Evolutionary conservation across 148 eudicot genomes (phyloP).

Genomic region (Drosera capensis): DNA sequence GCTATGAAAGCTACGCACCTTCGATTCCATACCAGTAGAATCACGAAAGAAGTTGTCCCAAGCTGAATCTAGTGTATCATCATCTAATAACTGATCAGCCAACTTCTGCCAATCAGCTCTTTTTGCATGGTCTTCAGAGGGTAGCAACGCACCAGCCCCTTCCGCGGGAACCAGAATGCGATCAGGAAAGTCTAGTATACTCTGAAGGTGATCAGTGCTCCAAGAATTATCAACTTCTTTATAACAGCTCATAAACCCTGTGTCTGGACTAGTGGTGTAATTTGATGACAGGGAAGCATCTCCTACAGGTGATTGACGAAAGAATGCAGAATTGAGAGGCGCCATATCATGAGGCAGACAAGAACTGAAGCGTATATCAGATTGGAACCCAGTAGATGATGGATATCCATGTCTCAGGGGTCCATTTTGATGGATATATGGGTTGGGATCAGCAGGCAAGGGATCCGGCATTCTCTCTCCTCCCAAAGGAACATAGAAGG

Average conservation of each 20-base stretch:
- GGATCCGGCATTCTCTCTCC: slow-evolving; percentile 15
- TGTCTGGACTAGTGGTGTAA: slow-evolving; percentile 10
- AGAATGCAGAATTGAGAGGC: slow-evolving; percentile 17
- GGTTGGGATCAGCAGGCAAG: slow-evolving; percentile 16
- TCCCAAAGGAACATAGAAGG: slow-evolving; percentile 23
- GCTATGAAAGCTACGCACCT: slow-evolving; percentile 21
- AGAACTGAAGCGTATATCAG: slow-evolving; percentile 23
- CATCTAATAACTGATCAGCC: slow-evolving; percentile 41
- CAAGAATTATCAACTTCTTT: slow-evolving; percentile 38
- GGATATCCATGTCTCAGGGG: slow-evolving; percentile 22
- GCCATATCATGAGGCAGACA: slow-evolving; percentile 18
- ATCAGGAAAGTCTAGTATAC: slow-evolving; percentile 39
- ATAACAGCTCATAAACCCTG: slow-evolving; percentile 19
- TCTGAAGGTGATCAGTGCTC: slow-evolving; percentile 38
- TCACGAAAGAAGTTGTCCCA: slow-evolving; percentile 55
- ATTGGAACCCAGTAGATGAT: slow-evolving; percentile 26
- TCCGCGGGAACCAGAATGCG: slow-evolving; percentile 29
- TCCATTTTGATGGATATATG: slow-evolving; percentile 21
- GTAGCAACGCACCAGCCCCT: slow-evolving; percentile 15
- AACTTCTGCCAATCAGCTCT: slow-evolving; percentile 49
- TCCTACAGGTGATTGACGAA: slow-evolving; percentile 20
- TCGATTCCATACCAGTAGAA: slow-evolving; percentile 31
- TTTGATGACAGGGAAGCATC: slow-evolving; percentile 14
- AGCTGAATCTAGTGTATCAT: slow-evolving; percentile 17
- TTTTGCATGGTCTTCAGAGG: slow-evolving; percentile 24